phyloP scores from a whole-genome alignment of 2,329 filamentous ascomycete genomes.

The Ciborinia camelliae region DNA sequence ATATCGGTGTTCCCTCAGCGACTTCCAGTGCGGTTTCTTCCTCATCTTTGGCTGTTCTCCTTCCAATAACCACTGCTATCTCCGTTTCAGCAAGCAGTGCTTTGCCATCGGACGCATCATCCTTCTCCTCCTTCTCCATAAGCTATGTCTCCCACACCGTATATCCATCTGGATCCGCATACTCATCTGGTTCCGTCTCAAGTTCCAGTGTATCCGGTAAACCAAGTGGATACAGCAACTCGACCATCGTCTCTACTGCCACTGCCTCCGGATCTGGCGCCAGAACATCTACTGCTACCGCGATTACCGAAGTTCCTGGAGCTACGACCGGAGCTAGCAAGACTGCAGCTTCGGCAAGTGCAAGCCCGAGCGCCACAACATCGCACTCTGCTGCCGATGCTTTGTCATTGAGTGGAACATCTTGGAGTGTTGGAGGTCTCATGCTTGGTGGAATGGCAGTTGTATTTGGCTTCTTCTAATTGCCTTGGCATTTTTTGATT shows the following conservation, averaged over 20 bases:
- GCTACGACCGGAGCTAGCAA: neutral
- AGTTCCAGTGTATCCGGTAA: slow-evolving; percentile 3
- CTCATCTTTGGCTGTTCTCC: neutral
- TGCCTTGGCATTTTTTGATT: neutral
- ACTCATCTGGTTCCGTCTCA: neutral
- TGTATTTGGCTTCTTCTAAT: slow-evolving; percentile 16
- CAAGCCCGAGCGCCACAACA: neutral
- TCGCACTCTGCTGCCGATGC: neutral
- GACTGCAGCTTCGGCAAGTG: neutral
- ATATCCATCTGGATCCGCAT: neutral
- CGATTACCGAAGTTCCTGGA: slow-evolving; percentile 1
- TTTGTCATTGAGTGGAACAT: neutral
- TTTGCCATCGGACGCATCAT: neutral
- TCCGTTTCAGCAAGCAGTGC: neutral
- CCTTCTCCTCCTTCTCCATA: neutral
- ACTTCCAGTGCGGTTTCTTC: neutral
- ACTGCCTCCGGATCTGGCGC: neutral
- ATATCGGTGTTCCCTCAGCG: neutral
- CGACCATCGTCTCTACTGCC: slow-evolving; percentile 1
- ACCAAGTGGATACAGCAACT: slow-evolving; percentile 14
- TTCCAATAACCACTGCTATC: neutral
- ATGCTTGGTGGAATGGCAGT: slow-evolving; percentile 17
- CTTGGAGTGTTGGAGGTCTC: slow-evolving; percentile 3
- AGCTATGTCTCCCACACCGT: neutral
- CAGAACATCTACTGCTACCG: slow-evolving; percentile 12